Base-by-base conservation (phyloP, 441 rosid genomes). In the Geranium incanum region DNA sequence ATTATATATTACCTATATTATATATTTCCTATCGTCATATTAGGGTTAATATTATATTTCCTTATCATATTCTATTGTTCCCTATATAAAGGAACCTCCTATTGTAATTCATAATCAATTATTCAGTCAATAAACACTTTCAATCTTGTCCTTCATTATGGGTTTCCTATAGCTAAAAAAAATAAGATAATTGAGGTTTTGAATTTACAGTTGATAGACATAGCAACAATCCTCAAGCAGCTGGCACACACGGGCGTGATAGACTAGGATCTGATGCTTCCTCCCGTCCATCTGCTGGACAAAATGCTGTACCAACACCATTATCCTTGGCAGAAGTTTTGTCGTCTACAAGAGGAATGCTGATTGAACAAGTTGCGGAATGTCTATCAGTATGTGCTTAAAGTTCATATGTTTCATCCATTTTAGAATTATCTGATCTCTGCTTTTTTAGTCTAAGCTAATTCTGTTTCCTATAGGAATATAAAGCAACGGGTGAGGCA, bases 361-460 rank as follows among this genome's bases (percentile, higher is more conserved):
- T 81, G 78, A 78, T 9, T 33, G 78, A 72, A 68, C 79, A 71
- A 76, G 84, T 70, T 68, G 74, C 81, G 69, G 79, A 73, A 66
- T 69, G 71, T 68, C 45, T 81, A 75, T 73, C 79, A 12, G 84
- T 81, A 81, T 64, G 83, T 70, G 33, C 71, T 68, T 74, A 18
- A 55, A 55, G 62, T 13, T 55, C 21, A 55, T 6, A 55, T 55
- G 55, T 55, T 15, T 18, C 5, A 52, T 1, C 2, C 6, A 55
- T 13, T 55, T 52, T 52, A 13, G 19, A 13, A 45, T 45, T 45
- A 1, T 45, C 13, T 45, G 13, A 45, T 9, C 9, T 45, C 9
- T 43, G 8, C 12, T 6, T 43, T 6, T 45, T 8, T 45, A 45
- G 9, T 48, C 50, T 43, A 43, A 28, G 33, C 33, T 28, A 28